A percentile compares a stretch with the other conserved stretches of the same genome.
Conservation (phyloP, 2,329 filamentous ascomycete genomes). For the Penicillium hordei region DNA sequence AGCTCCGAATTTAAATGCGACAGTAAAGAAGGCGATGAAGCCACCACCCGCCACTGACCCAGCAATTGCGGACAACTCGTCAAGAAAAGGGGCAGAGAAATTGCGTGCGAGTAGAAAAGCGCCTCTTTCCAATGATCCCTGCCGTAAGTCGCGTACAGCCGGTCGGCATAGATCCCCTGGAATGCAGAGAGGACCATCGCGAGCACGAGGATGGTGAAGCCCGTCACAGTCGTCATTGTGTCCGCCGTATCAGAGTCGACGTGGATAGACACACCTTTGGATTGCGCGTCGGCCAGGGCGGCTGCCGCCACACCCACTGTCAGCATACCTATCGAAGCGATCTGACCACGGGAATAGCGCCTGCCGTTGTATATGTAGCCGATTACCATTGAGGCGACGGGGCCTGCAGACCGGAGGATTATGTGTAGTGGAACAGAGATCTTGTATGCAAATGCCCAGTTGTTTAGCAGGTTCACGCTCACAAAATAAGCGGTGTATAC, state of each 20-base stretch:
- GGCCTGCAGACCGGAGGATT: slow-evolving; percentile 90
- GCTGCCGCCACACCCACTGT: slow-evolving; percentile 84
- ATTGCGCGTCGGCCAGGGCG: slow-evolving; percentile 83
- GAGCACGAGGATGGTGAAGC: slow-evolving; percentile 77
- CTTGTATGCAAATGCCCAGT: slow-evolving; percentile 94
- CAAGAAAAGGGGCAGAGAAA: slow-evolving; percentile 49
- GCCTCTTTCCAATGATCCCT: slow-evolving; percentile 88
- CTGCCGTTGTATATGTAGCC: slow-evolving; percentile 79
- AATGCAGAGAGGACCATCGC: slow-evolving; percentile 88
- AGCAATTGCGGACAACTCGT: slow-evolving; percentile 38
- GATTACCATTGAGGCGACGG: slow-evolving; percentile 92
- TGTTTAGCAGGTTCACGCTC: slow-evolving; percentile 91
- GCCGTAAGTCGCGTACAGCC: slow-evolving; percentile 81
- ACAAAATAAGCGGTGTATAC: slow-evolving; percentile 91
- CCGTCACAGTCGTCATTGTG: slow-evolving; percentile 52
- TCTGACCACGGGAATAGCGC: slow-evolving; percentile 75
- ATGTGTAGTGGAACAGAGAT: slow-evolving; percentile 97
- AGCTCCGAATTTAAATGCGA: slow-evolving; percentile 8
- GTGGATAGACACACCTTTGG: slow-evolving; percentile 60
- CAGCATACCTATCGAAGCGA: slow-evolving; percentile 76
- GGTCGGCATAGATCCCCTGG: slow-evolving; percentile 93
- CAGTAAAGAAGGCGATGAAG: slow-evolving; percentile 36
- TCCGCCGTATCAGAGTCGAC: slow-evolving; percentile 33
- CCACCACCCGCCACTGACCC: slow-evolving; percentile 38
- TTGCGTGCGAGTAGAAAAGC: slow-evolving; percentile 79